Conservation (phyloP, 1,139 yeast species). For the Candida tetrigidarum region DNA sequence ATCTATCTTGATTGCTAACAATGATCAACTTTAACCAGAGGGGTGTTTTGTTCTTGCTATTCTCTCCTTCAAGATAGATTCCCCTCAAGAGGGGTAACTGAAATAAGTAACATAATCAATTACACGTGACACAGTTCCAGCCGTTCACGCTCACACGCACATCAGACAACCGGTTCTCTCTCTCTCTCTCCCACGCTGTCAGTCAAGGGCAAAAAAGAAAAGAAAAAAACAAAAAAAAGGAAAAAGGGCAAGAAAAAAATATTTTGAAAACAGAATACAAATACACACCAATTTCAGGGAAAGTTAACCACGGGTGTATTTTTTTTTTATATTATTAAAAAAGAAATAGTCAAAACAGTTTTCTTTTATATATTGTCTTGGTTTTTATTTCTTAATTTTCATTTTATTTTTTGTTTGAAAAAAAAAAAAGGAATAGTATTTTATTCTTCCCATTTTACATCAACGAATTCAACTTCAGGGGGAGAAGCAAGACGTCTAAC, state of each 20-base stretch:
- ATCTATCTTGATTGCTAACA: too few relatives aligned
- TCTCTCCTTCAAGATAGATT: too few relatives aligned
- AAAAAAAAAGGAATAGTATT: background rate
- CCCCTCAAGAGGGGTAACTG: too few relatives aligned
- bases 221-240: background rate
- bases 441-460: background rate
- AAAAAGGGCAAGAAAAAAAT: background rate
- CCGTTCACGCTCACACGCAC: too few relatives aligned
- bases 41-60: too few relatives aligned
- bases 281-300: background rate
- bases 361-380: background rate
- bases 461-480: conserved; percentile 1
- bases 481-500: background rate
- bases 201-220: background rate
- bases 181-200: too few relatives aligned
- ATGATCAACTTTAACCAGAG: too few relatives aligned
- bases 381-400: background rate
- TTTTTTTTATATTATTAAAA: too few relatives aligned
- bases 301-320: too few relatives aligned
- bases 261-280: background rate
- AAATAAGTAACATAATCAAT: too few relatives aligned
- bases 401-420: background rate
- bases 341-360: background rate
- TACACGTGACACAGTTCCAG: too few relatives aligned
- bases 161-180: too few relatives aligned